Conservation (phyloP, 2,329 filamentous ascomycete species). For the Penicillium corylophilum region DNA sequence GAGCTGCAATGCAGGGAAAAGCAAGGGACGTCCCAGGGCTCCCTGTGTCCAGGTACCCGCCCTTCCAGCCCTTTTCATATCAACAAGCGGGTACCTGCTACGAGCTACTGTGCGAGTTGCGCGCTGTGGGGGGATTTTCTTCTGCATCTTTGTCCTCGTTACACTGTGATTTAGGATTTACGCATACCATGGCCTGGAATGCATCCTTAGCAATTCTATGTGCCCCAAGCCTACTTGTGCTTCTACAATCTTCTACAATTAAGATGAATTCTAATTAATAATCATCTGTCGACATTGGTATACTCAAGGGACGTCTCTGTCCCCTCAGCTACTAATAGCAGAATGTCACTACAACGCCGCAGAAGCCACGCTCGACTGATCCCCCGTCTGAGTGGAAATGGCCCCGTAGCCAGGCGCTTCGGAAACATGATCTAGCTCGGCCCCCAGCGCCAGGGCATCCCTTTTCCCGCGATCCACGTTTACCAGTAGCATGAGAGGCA, state of each 20-base stretch:
- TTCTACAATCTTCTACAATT: too few relatives aligned
- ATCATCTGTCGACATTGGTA: neutral
- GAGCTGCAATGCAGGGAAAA: constrained; percentile 25
- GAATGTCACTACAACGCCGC: neutral
- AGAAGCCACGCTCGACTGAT: neutral
- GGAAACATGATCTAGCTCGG: constrained; percentile 42
- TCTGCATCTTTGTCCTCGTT: neutral
- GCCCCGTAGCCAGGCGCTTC: constrained; percentile 27
- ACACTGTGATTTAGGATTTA: too few relatives aligned
- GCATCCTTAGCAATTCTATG: neutral
- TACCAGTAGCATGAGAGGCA: constrained; percentile 80
- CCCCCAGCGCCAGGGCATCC: constrained; percentile 65
- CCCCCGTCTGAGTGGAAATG: constrained; percentile 9
- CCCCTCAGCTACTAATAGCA: neutral
- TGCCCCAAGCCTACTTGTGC: neutral
- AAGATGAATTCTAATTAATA: too few relatives aligned
- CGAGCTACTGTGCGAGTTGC: neutral
- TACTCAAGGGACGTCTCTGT: neutral
- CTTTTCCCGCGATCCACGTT: constrained; percentile 75
- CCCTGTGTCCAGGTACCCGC: neutral
- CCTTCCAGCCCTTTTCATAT: neutral
- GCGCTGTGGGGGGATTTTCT: neutral
- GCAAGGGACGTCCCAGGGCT: neutral
- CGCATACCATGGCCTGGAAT: neutral
- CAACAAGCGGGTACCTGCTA: neutral